Evolutionary conservation across 345 rosid genomes (phyloP), one percentile per base, ranked within the genome.

Genomic region (Eucalyptus regnans): DNA sequence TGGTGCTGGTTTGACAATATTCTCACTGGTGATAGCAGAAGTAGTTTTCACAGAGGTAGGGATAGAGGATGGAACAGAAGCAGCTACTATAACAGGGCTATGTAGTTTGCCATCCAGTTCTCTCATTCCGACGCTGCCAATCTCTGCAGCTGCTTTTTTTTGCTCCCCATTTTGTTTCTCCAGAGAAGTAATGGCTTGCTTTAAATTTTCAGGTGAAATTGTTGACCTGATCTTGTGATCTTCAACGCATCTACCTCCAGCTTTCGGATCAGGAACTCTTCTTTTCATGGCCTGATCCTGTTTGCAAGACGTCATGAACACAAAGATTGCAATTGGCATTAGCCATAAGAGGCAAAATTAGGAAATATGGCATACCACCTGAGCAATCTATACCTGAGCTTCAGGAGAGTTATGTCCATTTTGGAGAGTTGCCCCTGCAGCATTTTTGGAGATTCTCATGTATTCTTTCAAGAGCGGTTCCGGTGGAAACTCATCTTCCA

Each of bases 401-500:
- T 22, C 71, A 60, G 54, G 87, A 81, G 91, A 37, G 7, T 48
- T 88, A 50, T 86, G 86, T 51, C 49, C 68, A 22, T 44, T 86
- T 29, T 33, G 86, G 14, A 81, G 71, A 15, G 81, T 60, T 88
- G 52, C 88, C 62, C 87, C 89, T 43, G 88, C 56, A 44, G 46
- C 80, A 37, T 81, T 87, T 87, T 87, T 89, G 37, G 91, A 90
- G 33, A 80, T 89, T 87, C 79, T 91, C 90, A 92, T 87, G 89
- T 50, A 79, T 37, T 94, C 91, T 37, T 90, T 86, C 90, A 94
- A 80, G 25, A 94, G 86, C 50, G 91, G 87, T 8, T 91, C 87
- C 4, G 90, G 92, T 33, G 89, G 91, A 62, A 93, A 93, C 88
- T 86, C 89, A 6, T 92, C 88, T 62, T 86, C 89, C 92, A 92